Conservation (phyloP, 2,329 filamentous ascomycete genomes). For the Talaromyces atroroseus region DNA sequence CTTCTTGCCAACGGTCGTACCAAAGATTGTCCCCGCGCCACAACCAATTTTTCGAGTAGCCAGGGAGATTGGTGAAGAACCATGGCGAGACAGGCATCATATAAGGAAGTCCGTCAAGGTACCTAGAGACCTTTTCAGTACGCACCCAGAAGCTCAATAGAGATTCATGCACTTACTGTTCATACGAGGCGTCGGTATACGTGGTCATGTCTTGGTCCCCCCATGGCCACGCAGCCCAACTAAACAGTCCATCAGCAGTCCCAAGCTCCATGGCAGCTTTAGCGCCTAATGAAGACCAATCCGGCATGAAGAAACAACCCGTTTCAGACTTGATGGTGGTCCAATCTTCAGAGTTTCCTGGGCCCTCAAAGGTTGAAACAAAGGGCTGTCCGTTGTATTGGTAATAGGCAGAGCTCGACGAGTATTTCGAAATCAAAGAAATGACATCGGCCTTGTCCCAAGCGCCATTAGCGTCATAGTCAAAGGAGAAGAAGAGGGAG, state of each 20-base stretch:
- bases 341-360: constrained; percentile 40
- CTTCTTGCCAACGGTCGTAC: constrained; percentile 54
- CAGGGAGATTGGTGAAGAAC: constrained; percentile 53
- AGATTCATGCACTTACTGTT: constrained; percentile 15
- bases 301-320: constrained; percentile 42
- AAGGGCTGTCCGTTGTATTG: constrained; percentile 25
- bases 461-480: constrained; percentile 28
- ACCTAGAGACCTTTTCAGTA: constrained; percentile 2
- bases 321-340: constrained; percentile 16
- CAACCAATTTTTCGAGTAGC: constrained; percentile 57
- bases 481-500: constrained; percentile 33
- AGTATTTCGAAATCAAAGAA: constrained; percentile 21
- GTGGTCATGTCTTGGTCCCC: constrained; percentile 33
- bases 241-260: constrained; percentile 35
- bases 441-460: constrained; percentile 25
- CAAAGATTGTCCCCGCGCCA: constrained; percentile 57
- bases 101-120: constrained; percentile 32
- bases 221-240: constrained; percentile 41
- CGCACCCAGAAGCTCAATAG: no score
- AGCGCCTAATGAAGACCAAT: constrained; percentile 36
- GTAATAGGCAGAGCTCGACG: constrained; percentile 22
- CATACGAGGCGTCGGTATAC: constrained; percentile 36
- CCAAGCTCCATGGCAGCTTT: constrained; percentile 18
- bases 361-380: constrained; percentile 43
- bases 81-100: constrained; percentile 54